Evolutionary conservation across 805 yeast species (phyloP).

Genomic region (Wickerhamomyces silvicola): DNA sequence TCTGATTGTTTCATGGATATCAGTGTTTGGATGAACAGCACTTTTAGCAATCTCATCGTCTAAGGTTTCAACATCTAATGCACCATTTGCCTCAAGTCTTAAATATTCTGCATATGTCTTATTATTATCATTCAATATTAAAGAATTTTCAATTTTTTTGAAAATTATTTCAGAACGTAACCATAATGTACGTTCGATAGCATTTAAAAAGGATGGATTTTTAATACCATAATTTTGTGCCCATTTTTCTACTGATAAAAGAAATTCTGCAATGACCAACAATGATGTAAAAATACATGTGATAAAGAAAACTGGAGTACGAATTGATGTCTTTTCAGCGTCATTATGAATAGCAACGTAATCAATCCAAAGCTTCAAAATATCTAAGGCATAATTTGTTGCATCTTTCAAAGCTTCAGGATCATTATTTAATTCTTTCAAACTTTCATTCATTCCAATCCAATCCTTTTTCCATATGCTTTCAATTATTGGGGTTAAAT

Average conservation of each 20-base stretch:
- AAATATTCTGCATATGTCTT: slow-evolving; percentile 54
- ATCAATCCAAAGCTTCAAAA: slow-evolving; percentile 65
- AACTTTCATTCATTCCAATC: slow-evolving; percentile 52
- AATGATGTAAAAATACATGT: slow-evolving; percentile 63
- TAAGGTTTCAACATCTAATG: slow-evolving; percentile 43
- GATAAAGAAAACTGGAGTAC: slow-evolving; percentile 72
- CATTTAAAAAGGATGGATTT: slow-evolving; percentile 26
- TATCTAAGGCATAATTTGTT: slow-evolving; percentile 47
- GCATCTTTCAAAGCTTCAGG: slow-evolving; percentile 63
- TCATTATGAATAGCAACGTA: slow-evolving; percentile 60
- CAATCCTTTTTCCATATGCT: slow-evolving; percentile 63
- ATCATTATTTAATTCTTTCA: slow-evolving; percentile 43
- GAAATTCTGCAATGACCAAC: slow-evolving; percentile 55
- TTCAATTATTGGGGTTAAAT: slow-evolving; percentile 54
- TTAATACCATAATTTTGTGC: slow-evolving; percentile 29
- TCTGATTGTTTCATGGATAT: slow-evolving; percentile 36
- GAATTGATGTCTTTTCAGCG: slow-evolving; percentile 57
- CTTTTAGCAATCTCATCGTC: slow-evolving; percentile 45
- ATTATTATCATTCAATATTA: slow-evolving; percentile 46
- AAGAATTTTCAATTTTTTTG: slow-evolving; percentile 51
- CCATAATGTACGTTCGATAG: slow-evolving; percentile 58
- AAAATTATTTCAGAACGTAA: slow-evolving; percentile 53
- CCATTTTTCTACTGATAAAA: slow-evolving; percentile 51
- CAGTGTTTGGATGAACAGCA: slow-evolving; percentile 39
- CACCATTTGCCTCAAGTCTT: slow-evolving; percentile 53